Base-by-base conservation (phyloP, 305 asterid species). In the Plantago coronopus region DNA sequence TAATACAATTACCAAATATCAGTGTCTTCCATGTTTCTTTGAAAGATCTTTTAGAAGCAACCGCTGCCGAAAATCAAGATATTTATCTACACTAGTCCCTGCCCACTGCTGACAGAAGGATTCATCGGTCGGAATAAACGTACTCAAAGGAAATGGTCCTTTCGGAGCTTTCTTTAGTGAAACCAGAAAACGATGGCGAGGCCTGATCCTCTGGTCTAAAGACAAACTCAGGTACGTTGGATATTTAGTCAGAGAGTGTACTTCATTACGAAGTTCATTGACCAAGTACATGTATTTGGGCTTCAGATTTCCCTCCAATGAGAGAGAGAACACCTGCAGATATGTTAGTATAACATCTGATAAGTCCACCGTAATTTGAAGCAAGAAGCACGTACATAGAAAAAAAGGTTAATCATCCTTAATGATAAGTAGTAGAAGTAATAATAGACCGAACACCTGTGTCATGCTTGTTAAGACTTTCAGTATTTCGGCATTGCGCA, bases 51-150 rank as follows among this genome's bases (percentile, higher is more conserved):
- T 90, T 54, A 90, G 85, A 72, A 83, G 84, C 62, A 90, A 70
- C 50, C 82, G 80, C 76, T 87, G 90, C 61, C 96, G 90, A 78
- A 90, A 90, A 66, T 82, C 95, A 18, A 90, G 77, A 78, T 90
- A 90, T 74, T 70, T 76, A 59, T 90, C 96, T 59, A 90, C 49
- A 74, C 89, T 90, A 56, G 97, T 90, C 65, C 91, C 88, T 9
- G 97, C 97, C 96, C 96, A 90, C 74, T 81, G 88, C 83, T 82
- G 95, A 77, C 97, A 90, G 71, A 87, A 90, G 77, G 76, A 62
- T 78, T 87, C 95, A 78, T 90, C 97, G n/a, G 91, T 90, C 56
- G 94, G 97, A 57, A 90, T 86, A 34, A 90, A 73, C 58, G 96
- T 87, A 71, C 95, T 79, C 83, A 87, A 79, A 56, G 97, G 97